These are phyloP conservation scores for Ophioceras dolichostomum DNA, from an alignment of 2,329 filamentous ascomycete genomes.

Conservation along the genomic window DNA sequence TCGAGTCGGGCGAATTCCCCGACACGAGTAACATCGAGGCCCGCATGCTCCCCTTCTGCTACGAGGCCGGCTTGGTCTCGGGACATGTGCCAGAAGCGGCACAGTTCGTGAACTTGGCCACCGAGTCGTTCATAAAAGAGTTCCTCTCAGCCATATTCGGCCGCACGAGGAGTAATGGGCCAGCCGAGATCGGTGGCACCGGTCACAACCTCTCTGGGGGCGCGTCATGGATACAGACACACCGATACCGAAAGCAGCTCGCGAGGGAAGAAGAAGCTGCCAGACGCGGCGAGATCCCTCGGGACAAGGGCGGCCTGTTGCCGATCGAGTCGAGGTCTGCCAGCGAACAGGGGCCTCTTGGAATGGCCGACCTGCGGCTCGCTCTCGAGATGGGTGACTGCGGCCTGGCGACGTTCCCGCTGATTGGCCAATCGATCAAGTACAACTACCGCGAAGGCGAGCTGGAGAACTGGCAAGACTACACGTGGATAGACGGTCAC, in stretches of 20 bases:
- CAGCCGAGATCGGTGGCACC: slow-evolving; percentile 51
- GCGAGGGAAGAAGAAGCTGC: slow-evolving; percentile 63
- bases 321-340: slow-evolving; percentile 72
- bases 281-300: slow-evolving; percentile 58
- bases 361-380: slow-evolving; percentile 66
- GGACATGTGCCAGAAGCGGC: slow-evolving; percentile 49
- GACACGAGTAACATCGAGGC: slow-evolving; percentile 50
- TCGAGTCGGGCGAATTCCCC: slow-evolving; percentile 59
- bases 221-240: slow-evolving; percentile 64
- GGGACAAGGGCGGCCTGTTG: slow-evolving; percentile 65
- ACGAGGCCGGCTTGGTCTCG: slow-evolving; percentile 48
- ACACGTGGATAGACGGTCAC: slow-evolving; percentile 35
- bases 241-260: slow-evolving; percentile 64
- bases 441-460: slow-evolving; percentile 65
- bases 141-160: slow-evolving; percentile 50
- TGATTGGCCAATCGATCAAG: slow-evolving; percentile 58
- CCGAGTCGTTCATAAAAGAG: slow-evolving; percentile 57
- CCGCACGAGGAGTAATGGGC: slow-evolving; percentile 52
- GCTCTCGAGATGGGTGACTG: slow-evolving; percentile 65
- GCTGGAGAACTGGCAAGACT: slow-evolving; percentile 53
- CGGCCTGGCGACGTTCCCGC: slow-evolving; percentile 65
- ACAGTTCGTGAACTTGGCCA: slow-evolving; percentile 51
- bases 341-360: slow-evolving; percentile 57
- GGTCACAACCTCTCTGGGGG: slow-evolving; percentile 25
- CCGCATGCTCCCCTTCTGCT: slow-evolving; percentile 57